phyloP scores from a whole-genome alignment of 192 early-diverging fungal species.

The Ambispora gerdemannii region DNA sequence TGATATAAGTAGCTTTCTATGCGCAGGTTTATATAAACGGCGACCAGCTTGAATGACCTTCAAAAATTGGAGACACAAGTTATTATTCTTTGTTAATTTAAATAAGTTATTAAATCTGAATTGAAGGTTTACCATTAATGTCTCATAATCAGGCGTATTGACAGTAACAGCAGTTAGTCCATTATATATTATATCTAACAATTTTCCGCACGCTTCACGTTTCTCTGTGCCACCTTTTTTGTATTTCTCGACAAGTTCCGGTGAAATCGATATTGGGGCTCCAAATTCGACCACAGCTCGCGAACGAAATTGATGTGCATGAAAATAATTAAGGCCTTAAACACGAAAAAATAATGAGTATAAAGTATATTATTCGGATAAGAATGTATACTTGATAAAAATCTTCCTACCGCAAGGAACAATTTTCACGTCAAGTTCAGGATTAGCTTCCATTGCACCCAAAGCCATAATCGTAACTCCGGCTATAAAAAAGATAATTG shows the following conservation, averaged over 20 bases:
- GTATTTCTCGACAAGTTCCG: conserved; percentile 81
- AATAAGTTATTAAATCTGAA: neutral
- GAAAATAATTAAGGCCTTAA: conserved; percentile 88
- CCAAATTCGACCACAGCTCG: conserved; percentile 98
- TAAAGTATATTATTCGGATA: conserved; percentile 1
- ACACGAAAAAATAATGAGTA: neutral
- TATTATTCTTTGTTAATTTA: neutral
- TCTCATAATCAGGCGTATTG: conserved; percentile 90
- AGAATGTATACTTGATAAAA: neutral
- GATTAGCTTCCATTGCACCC: conserved; percentile 83
- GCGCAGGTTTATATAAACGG: conserved; percentile 83
- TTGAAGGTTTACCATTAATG: conserved; percentile 85
- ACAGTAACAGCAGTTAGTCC: conserved; percentile 85
- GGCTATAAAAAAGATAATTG: conserved; percentile 39
- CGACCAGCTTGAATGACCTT: conserved; percentile 90
- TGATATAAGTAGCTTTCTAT: conserved; percentile 80
- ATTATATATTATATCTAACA: conserved; percentile 79
- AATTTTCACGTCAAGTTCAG: conserved; percentile 85
- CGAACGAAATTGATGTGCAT: conserved; percentile 91
- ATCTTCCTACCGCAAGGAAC: conserved; percentile 65
- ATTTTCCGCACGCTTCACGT: conserved; percentile 71
- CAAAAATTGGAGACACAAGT: conserved; percentile 3
- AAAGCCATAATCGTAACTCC: conserved; percentile 84
- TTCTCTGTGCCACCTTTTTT: conserved; percentile 77
- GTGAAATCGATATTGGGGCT: conserved; percentile 75